Percentiles rank a stretch among this genome's conserved stretches.
phyloP scores from a whole-genome alignment of 768 basidiomycete species.

The Calocera viscosa region DNA sequence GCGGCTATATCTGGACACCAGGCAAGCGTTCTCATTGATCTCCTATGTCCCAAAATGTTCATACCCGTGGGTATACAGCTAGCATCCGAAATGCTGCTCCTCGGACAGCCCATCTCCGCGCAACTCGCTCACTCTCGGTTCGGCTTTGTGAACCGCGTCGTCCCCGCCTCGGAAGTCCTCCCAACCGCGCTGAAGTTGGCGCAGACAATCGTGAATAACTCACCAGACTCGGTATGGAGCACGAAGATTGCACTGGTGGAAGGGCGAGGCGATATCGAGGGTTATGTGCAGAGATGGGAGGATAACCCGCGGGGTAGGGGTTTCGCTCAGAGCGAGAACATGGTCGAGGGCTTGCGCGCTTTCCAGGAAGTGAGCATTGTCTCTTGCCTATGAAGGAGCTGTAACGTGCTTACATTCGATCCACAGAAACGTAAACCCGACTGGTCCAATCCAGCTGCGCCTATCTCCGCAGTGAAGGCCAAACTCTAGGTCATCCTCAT shows the following conservation, averaged over 20 bases:
- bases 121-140: slow-evolving; percentile 55
- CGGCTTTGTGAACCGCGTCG: slow-evolving; percentile 64
- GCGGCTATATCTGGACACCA: slow-evolving; percentile 59
- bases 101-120: slow-evolving; percentile 56
- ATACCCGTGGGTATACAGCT: slow-evolving; percentile 31
- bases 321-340: slow-evolving; percentile 50
- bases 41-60: slow-evolving; percentile 9
- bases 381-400: slow-evolving; percentile 9
- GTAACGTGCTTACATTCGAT: not conserved
- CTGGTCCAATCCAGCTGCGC: slow-evolving; percentile 42
- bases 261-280: slow-evolving; percentile 41
- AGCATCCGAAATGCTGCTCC: slow-evolving; percentile 63
- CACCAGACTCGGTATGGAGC: slow-evolving; percentile 66
- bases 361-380: slow-evolving; percentile 45
- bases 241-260: slow-evolving; percentile 58
- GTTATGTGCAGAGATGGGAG: slow-evolving; percentile 37
- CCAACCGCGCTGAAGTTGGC: slow-evolving; percentile 52
- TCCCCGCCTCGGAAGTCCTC: slow-evolving; percentile 43
- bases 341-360: slow-evolving; percentile 61
- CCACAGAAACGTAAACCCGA: slow-evolving; percentile 37
- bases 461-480: slow-evolving; percentile 17
- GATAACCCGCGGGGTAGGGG: slow-evolving; percentile 39
- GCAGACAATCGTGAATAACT: slow-evolving; percentile 45
- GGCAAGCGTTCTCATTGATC: slow-evolving; percentile 30
- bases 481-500: slow-evolving; percentile 32